Percentiles rank a stretch among this genome's conserved stretches.
Conservation (phyloP, 1,284 basidiomycete genomes). For the Cutaneotrichosporon arboriforme region DNA sequence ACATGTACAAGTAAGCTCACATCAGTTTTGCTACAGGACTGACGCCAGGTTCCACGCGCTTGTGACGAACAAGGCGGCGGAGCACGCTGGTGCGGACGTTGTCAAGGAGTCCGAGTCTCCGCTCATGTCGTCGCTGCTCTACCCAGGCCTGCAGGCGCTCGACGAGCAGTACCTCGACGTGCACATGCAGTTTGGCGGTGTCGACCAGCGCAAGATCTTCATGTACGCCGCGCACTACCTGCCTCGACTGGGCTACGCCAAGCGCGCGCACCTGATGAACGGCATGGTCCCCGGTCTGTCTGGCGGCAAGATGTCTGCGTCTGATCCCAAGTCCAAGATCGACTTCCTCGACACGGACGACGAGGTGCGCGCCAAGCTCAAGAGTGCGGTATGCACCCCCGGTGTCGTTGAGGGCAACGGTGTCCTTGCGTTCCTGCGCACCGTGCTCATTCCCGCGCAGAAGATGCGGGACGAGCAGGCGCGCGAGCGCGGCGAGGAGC, state of each 20-base stretch:
- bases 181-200: conserved; percentile 97
- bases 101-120: conserved; percentile 96
- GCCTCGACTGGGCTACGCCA: conserved; percentile 84
- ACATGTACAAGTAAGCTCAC: conserved; percentile 66
- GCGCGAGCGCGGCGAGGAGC: conserved; percentile 30
- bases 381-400: conserved; percentile 87
- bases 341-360: conserved; percentile 91
- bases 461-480: conserved; percentile 61
- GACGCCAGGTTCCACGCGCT: conserved; percentile 63
- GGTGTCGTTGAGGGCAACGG: conserved; percentile 90
- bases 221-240: conserved; percentile 95
- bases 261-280: conserved; percentile 98
- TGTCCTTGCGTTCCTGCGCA: conserved; percentile 77
- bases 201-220: conserved; percentile 99
- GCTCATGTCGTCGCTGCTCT: conserved; percentile 82
- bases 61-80: conserved; percentile 92
- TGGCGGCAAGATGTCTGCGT: conserved; percentile 98
- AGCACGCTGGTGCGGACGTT: conserved; percentile 98
- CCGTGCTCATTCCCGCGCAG: conserved; percentile 85
- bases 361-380: conserved; percentile 81
- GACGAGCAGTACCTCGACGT: conserved; percentile 95
- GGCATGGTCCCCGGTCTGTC: conserved; percentile 91
- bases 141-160: conserved; percentile 92
- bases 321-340: conserved; percentile 94
- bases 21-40: neutral